Conservation (phyloP, 2,329 filamentous ascomycete species). For the Xylaria digitata region DNA sequence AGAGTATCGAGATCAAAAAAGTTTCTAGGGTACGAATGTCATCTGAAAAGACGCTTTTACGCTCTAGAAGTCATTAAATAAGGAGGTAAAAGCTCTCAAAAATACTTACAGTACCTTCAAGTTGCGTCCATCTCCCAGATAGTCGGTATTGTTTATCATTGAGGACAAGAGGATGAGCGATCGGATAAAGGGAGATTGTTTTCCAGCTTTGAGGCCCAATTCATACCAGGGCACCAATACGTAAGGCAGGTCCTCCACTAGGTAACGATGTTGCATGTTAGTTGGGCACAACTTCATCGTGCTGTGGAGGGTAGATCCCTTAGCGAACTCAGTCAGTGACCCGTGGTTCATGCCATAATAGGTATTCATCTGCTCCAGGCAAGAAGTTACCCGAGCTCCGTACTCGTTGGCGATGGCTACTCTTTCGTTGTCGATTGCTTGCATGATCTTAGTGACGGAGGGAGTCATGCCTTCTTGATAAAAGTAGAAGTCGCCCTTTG, state of each 20-base stretch:
- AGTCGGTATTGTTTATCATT: conserved; percentile 33
- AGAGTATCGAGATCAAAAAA: not conserved
- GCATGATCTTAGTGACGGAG: conserved; percentile 36
- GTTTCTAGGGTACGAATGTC: not conserved
- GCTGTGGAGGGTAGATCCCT: conserved; percentile 30
- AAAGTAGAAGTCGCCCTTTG: conserved; percentile 37
- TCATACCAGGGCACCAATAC: conserved; percentile 39
- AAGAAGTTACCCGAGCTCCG: conserved; percentile 19
- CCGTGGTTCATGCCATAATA: conserved; percentile 29
- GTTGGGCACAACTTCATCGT: conserved; percentile 37
- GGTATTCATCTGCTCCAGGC: conserved; percentile 33
- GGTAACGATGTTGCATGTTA: conserved; percentile 32
- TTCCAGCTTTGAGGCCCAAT: conserved; percentile 34
- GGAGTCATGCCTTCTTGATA: conserved; percentile 37
- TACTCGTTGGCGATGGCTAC: conserved; percentile 28
- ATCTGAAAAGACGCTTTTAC: not conserved
- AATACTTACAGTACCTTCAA: conserved; percentile 12
- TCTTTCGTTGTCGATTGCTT: conserved; percentile 33
- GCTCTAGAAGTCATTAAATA: not conserved
- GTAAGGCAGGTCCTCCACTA: conserved; percentile 36
- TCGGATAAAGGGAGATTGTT: conserved; percentile 31
- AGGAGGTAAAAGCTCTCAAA: no score
- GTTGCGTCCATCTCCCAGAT: conserved; percentile 30
- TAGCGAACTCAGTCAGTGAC: conserved; percentile 31
- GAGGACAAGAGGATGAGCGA: conserved; percentile 36